phyloP scores from a whole-genome alignment of 177 flowering plant species.

The Vitis hybrid region DNA sequence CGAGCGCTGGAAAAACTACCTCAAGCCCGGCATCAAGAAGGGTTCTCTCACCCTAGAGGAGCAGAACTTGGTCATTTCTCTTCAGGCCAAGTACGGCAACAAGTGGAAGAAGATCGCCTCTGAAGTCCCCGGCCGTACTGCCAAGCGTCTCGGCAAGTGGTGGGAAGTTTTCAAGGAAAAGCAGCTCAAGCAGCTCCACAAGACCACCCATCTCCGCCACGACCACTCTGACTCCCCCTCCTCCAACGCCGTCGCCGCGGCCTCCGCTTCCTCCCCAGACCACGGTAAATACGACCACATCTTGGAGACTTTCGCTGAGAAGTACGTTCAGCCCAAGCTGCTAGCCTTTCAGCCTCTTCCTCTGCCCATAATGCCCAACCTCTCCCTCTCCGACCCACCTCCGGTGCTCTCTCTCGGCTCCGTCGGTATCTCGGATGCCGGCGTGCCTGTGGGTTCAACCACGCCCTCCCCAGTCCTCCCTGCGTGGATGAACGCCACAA shows the following conservation, averaged over 20 bases:
- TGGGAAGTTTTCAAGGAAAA: conserved; percentile 54
- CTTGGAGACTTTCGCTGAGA: conserved; percentile 42
- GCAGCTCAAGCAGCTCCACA: conserved; percentile 24
- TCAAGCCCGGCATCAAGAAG: conserved; percentile 50
- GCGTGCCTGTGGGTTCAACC: background rate
- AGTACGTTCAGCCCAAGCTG: conserved; percentile 23
- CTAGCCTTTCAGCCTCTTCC: conserved; percentile 2
- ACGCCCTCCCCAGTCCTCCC: conserved; percentile 5
- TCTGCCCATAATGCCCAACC: conserved; percentile 14
- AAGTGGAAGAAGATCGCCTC: conserved; percentile 52
- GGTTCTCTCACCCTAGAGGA: conserved; percentile 40
- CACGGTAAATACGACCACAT: conserved; percentile 37
- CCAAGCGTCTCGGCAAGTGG: conserved; percentile 51
- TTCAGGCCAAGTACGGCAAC: conserved; percentile 48
- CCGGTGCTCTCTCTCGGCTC: conserved; percentile 22
- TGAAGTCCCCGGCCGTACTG: conserved; percentile 48
- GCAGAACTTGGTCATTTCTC: conserved; percentile 37
- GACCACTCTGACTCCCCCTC: too few species aligned
- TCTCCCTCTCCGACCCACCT: conserved; percentile 10
- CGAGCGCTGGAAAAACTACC: conserved; percentile 53
- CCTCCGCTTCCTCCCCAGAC: too few species aligned
- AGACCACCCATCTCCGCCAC: background rate
- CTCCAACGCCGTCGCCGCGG: too few species aligned
- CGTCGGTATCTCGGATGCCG: background rate
- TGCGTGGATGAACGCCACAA: conserved; percentile 13